These are phyloP conservation scores for Leccinum arenicola DNA, from an alignment of 768 basidiomycete species.

Conservation along the genomic window DNA sequence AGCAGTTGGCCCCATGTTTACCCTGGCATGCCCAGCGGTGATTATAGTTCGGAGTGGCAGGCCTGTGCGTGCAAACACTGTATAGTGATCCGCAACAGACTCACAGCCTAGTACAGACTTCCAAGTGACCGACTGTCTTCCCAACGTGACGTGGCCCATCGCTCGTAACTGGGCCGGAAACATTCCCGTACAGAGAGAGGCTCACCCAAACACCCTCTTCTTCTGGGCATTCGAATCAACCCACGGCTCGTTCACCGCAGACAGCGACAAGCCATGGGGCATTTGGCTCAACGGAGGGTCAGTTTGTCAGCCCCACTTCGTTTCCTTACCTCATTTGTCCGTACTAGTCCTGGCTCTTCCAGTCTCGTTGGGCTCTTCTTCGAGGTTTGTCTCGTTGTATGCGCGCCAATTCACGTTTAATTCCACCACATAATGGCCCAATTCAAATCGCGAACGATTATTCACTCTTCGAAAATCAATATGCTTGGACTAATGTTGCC, in stretches of 20 bases:
- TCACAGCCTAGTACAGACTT: constrained; percentile 43
- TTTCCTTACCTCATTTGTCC: background rate
- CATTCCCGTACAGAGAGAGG: constrained; percentile 53
- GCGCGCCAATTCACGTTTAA: background rate
- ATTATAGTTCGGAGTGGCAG: constrained; percentile 60
- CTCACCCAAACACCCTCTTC: constrained; percentile 66
- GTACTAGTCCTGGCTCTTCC: constrained; percentile 60
- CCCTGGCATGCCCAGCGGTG: constrained; percentile 41
- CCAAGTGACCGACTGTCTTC: constrained; percentile 51
- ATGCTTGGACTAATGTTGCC: constrained; percentile 57
- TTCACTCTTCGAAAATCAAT: constrained; percentile 46
- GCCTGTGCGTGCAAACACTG: constrained; percentile 41
- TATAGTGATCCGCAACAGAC: background rate
- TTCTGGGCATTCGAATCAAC: constrained; percentile 62
- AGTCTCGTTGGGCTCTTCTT: constrained; percentile 63
- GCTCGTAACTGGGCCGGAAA: constrained; percentile 63
- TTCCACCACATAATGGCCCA: constrained; percentile 59
- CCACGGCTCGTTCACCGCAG: constrained; percentile 51
- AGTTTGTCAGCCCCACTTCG: constrained; percentile 11
- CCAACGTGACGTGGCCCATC: constrained; percentile 56
- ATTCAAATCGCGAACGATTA: constrained; percentile 55
- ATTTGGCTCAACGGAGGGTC: constrained; percentile 77
- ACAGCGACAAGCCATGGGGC: constrained; percentile 56
- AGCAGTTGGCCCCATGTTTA: constrained; percentile 40
- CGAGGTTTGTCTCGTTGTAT: constrained; percentile 44